Evolutionary conservation across 139 green algal genomes (phyloP), one percentile per base, ranked within the genome.

Genomic region (Diplosphaera chodatii): DNA sequence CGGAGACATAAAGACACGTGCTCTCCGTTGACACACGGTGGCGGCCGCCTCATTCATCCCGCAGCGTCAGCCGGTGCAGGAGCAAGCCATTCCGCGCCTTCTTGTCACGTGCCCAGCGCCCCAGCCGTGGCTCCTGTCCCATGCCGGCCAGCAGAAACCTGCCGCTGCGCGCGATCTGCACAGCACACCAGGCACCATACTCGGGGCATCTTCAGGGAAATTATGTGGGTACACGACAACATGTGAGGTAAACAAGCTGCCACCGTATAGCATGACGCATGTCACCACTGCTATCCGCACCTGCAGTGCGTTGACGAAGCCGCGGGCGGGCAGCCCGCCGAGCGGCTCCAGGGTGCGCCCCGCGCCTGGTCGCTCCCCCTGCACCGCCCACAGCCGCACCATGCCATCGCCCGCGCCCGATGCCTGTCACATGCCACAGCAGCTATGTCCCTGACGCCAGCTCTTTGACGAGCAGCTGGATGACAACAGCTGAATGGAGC

Each of bases 41-140:
- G n/a, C n/a, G n/a, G n/a, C n/a, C n/a, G n/a, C n/a, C n/a, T 34
- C 69, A 79, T 3, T 68, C 67, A 0, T 75, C 64, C 37, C 59
- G 48, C 71, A 83, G 41, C 25, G 25, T 28, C 25, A 96, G 77
- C 33, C 65, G 48, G 56, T 96, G 88, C 32, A 98, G 59, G 6
- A 96, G 67, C n/a, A 98, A 66, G 1, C 93, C 91, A 71, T 97
- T 98, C 10, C 77, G 76, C 0, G 91, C 91, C 2, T 25, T 33
- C 2, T 64, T 32, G 63, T 95, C 90, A 2, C 85, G 68, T 18
- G 76, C 84, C 94, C 94, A 98, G 1, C 94, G 79, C 27, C 94
- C 94, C 66, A 98, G 77, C 67, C 94, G 77, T 30, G 94, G 94
- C 84, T 99, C 94, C 79, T 96, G 89, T 0, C 94, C 94, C 63